These are phyloP conservation scores for Saturnispora zaruensis DNA, from an alignment of 805 yeast genomes.

Conservation along the genomic window DNA sequence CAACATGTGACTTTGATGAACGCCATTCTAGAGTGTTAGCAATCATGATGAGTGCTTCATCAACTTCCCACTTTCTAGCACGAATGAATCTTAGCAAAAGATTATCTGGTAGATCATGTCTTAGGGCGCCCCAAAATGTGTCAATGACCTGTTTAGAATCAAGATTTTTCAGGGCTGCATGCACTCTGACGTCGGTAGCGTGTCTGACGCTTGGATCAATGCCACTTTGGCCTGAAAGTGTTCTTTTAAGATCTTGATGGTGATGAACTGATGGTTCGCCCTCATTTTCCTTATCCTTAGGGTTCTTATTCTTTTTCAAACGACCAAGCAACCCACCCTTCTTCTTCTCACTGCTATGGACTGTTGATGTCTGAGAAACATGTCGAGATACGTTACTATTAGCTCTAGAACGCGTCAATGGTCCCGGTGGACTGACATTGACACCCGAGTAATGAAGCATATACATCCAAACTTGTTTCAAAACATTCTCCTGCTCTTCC, in stretches of 20 bases:
- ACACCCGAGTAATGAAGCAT: slow-evolving; percentile 53
- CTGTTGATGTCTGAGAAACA: background rate
- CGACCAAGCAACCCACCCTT: slow-evolving; percentile 27
- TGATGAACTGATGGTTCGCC: background rate
- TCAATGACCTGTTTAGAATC: slow-evolving; percentile 43
- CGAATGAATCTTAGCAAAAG: slow-evolving; percentile 65
- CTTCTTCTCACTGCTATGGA: slow-evolving; percentile 17
- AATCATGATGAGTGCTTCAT: slow-evolving; percentile 61
- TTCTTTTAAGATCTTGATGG: slow-evolving; percentile 11
- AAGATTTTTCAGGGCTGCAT: slow-evolving; percentile 42
- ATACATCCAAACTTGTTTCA: slow-evolving; percentile 68
- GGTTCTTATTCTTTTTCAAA: slow-evolving; percentile 21
- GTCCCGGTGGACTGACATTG: slow-evolving; percentile 22
- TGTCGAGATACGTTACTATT: background rate
- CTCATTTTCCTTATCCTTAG: slow-evolving; percentile 8
- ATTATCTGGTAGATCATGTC: slow-evolving; percentile 79
- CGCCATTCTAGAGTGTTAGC: slow-evolving; percentile 76
- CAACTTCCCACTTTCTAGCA: slow-evolving; percentile 80
- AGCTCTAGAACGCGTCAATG: slow-evolving; percentile 9
- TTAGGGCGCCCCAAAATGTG: slow-evolving; percentile 50
- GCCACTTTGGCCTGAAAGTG: slow-evolving; percentile 18
- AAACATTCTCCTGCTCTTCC: slow-evolving; percentile 48
- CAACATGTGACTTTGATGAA: slow-evolving; percentile 47
- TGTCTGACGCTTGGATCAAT: slow-evolving; percentile 24
- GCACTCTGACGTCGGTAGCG: slow-evolving; percentile 32